Base-by-base conservation (phyloP, 768 basidiomycete genomes). In the Mycena rosella region DNA sequence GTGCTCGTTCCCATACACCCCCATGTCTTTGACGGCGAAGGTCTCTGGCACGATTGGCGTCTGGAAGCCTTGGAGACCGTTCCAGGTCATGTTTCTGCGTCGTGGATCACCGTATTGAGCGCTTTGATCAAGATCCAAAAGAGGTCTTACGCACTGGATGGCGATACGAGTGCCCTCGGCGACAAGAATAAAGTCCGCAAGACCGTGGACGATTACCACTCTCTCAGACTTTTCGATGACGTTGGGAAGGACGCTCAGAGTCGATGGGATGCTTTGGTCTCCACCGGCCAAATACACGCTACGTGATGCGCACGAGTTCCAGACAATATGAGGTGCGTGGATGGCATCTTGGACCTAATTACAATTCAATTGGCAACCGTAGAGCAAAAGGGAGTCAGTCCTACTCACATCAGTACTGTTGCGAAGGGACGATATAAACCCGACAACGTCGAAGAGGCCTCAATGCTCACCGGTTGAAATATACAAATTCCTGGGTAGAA, bases 161-260 rank as follows among this genome's bases (percentile, higher is more conserved):
- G 81, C 86, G 60, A 88, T 88, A 22, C 88, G 80, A 22, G 85
- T 84, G 66, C 81, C 86, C 79, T 83, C 83, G 11, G 82, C 79
- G 6, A 82, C 73, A 49, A 81, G 76, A 44, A 83, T 83, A 63
- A 81, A 83, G 60, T 85, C 83, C 80, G 69, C 88, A 63, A 91
- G 82, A 3, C 90, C 91, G 62, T 93, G 90, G 6, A 88, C 87
- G 47, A 93, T 88, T 32, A 92, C 86, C 0, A 83, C 85, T 58
- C 90, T 80, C 53, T 85, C 82, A 52, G 82, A 91, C 78, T 90
- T 90, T 74, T 91, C 90, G 66, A 92, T 91, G 63, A 90, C 90
- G 65, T 83, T 89, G 1, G 90, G 89, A 1, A 92, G 81, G 3
- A 91, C 87, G 14, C 86, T 88, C 56, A 91, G 80, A 0, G 85